Evolutionary conservation across 2,329 filamentous ascomycete genomes (phyloP).

Genomic region (Colletotrichum scovillei): DNA sequence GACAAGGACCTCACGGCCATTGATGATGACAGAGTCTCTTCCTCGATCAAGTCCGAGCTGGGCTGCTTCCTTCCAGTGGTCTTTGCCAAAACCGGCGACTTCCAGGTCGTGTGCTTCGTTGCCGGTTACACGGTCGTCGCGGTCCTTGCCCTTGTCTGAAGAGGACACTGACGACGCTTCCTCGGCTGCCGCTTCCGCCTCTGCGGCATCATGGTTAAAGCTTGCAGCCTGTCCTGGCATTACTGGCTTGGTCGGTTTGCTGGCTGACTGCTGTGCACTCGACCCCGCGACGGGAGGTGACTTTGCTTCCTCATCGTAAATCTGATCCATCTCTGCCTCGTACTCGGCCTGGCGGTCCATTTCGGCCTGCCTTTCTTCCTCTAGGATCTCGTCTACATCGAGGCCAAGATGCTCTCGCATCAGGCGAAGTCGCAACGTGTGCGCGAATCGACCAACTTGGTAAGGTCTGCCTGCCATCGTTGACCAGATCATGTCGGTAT

Average conservation of each 20-base stretch:
- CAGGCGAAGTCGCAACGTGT: conserved; percentile 89
- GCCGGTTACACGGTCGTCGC: conserved; percentile 58
- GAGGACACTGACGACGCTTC: conserved; percentile 24
- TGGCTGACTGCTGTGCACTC: conserved; percentile 15
- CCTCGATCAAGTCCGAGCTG: conserved; percentile 70
- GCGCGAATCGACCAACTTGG: conserved; percentile 89
- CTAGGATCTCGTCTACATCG: conserved; percentile 90
- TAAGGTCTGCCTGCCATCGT: conserved; percentile 93
- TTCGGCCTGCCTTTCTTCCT: conserved; percentile 79
- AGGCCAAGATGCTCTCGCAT: conserved; percentile 98
- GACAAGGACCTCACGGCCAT: conserved; percentile 78
- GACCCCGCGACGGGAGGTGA: conserved; percentile 33
- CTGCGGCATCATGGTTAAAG: conserved; percentile 79
- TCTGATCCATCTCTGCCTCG: conserved; percentile 70
- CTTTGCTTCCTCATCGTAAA: conserved; percentile 64
- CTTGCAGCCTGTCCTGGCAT: conserved; percentile 52
- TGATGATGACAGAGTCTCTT: conserved; percentile 77
- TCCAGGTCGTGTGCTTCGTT: conserved; percentile 77
- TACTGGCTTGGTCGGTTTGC: conserved; percentile 1
- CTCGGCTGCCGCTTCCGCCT: conserved; percentile 58
- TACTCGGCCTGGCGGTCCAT: conserved; percentile 67
- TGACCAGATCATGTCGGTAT: conserved; percentile 92
- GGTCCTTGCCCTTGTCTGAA: conserved; percentile 47
- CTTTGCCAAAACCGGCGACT: conserved; percentile 80
- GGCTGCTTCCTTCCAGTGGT: conserved; percentile 78